A percentile compares a stretch with the other conserved stretches of the same genome.
Conservation (phyloP, 1,284 basidiomycete genomes). For the Trichosporon sp. region DNA sequence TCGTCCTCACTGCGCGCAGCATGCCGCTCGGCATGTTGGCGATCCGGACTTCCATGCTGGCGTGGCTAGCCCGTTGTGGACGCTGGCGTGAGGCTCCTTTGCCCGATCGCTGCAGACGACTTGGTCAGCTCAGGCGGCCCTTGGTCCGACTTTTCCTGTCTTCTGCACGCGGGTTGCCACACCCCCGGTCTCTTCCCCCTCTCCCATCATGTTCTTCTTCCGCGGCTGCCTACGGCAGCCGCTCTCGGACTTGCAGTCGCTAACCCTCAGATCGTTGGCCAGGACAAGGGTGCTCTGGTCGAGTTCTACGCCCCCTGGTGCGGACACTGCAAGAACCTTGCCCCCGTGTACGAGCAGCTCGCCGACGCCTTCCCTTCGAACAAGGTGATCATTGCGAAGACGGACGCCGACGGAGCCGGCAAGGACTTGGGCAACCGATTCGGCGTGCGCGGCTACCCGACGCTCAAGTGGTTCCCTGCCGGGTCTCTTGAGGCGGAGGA, state of each 20-base stretch:
- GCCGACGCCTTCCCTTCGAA: slow-evolving; percentile 72
- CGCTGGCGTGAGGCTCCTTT: no score
- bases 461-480: slow-evolving; percentile 81
- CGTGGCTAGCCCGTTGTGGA: no score
- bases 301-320: slow-evolving; percentile 60
- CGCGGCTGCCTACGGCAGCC: no score
- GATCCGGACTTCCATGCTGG: no score
- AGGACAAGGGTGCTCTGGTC: slow-evolving; percentile 74
- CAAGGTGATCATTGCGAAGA: slow-evolving; percentile 83
- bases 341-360: slow-evolving; percentile 79
- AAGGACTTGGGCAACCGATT: slow-evolving; percentile 55
- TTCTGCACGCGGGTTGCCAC: no score
- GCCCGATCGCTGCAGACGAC: no score
- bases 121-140: no score
- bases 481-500: slow-evolving; percentile 60
- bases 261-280: slow-evolving; percentile 53
- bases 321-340: slow-evolving; percentile 56
- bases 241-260: neutral
- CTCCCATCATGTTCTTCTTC: no score
- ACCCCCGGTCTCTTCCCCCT: no score
- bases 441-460: slow-evolving; percentile 79
- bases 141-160: no score
- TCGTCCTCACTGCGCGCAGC: no score
- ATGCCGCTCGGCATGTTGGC: no score
- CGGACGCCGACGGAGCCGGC: slow-evolving; percentile 84